Percentiles rank a stretch among this genome's conserved stretches.
Conservation (phyloP, 148 eudicot species). For the Nepenthes gracilis region DNA sequence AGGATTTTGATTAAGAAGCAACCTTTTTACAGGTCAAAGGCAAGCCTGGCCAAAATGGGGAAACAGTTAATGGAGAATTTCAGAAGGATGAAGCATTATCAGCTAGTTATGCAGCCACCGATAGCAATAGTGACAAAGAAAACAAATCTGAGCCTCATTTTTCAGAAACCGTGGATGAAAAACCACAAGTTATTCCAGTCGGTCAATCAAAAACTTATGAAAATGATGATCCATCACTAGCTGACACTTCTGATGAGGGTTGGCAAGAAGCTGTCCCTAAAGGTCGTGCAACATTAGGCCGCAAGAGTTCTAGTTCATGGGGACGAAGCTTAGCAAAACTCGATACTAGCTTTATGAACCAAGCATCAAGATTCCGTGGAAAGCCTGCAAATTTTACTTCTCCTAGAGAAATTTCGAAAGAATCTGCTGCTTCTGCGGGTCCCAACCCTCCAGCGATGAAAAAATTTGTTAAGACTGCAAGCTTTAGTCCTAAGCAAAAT, state of each 20-base stretch:
- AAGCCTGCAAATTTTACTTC: constrained; percentile 46
- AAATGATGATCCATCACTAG: constrained; percentile 26
- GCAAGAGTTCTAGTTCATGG: constrained; percentile 52
- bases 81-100: constrained; percentile 39
- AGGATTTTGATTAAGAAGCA: constrained; percentile 7
- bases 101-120: constrained; percentile 17
- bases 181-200: constrained; percentile 12
- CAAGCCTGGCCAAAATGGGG: constrained; percentile 45
- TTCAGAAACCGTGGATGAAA: constrained; percentile 29
- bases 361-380: constrained; percentile 37
- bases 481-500: constrained; percentile 48
- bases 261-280: constrained; percentile 96
- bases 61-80: constrained; percentile 29
- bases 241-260: constrained; percentile 73
- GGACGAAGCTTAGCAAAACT: constrained; percentile 69
- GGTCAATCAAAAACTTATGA: constrained; percentile 19
- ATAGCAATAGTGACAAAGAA: constrained; percentile 60
- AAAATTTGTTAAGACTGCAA: constrained; percentile 47
- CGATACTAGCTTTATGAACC: constrained; percentile 56
- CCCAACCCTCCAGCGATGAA: constrained; percentile 29
- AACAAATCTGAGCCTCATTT: constrained; percentile 35
- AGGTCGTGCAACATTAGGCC: constrained; percentile 54
- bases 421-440: constrained; percentile 28
- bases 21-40: constrained; percentile 48
- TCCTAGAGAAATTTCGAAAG: constrained; percentile 42